A percentile compares a stretch with the other conserved stretches of the same genome.
Evolutionary conservation across 129 eudicot species (phyloP).

Genomic region (Escallonia rubra): DNA sequence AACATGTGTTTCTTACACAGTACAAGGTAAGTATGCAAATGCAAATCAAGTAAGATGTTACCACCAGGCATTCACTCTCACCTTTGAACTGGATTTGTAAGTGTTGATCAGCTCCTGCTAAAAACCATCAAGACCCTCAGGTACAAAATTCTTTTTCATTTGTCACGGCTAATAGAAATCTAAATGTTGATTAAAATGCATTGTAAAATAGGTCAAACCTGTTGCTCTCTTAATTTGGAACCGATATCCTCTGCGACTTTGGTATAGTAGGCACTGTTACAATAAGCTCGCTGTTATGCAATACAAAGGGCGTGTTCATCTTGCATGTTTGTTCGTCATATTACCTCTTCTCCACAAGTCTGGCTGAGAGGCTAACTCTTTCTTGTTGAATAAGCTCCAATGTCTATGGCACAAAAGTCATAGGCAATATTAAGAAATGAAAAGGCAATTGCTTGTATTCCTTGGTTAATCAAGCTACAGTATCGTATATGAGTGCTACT

Average conservation of each 20-base stretch:
- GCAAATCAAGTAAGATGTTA: constrained; percentile 1
- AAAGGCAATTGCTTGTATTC: neutral
- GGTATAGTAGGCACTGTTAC: constrained; percentile 57
- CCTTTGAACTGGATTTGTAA: constrained; percentile 25
- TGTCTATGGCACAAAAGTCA: constrained; percentile 45
- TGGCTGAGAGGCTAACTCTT: constrained; percentile 46
- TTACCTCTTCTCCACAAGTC: constrained; percentile 67
- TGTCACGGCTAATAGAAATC: neutral
- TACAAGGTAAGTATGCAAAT: neutral
- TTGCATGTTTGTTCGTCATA: constrained; percentile 6
- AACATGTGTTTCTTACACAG: neutral
- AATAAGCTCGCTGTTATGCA: constrained; percentile 12
- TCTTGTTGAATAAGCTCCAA: constrained; percentile 80
- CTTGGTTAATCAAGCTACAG: constrained; percentile 11
- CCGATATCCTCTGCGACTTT: constrained; percentile 49
- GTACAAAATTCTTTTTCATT: neutral
- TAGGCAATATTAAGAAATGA: constrained; percentile 3
- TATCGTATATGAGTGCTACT: no score
- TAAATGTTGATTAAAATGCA: constrained; percentile 12
- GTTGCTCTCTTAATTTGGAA: constrained; percentile 46
- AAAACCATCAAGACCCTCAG: constrained; percentile 9
- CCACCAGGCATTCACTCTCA: constrained; percentile 30
- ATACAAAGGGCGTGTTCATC: constrained; percentile 12
- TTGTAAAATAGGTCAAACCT: constrained; percentile 31
- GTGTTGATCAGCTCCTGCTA: constrained; percentile 52